phyloP scores from a whole-genome alignment of 768 basidiomycete species.

The Tylopilus cervinicoccineus region DNA sequence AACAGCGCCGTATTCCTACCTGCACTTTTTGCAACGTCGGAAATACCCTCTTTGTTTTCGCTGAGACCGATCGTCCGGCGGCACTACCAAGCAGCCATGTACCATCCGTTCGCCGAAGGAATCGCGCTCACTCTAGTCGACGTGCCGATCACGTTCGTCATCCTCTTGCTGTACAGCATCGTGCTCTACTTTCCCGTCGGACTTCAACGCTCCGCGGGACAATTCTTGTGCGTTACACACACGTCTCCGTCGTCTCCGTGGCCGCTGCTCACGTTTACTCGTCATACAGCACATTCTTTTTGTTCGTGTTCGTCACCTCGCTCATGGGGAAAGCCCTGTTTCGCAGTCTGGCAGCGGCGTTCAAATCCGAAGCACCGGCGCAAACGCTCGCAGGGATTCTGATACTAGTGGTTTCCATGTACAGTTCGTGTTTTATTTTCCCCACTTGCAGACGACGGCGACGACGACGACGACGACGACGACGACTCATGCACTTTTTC shows the following conservation, averaged over 20 bases:
- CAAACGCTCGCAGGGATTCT: slow-evolving; percentile 54
- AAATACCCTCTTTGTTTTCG: slow-evolving; percentile 47
- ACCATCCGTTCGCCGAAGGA: slow-evolving; percentile 46
- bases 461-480: too few species aligned
- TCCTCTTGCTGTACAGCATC: slow-evolving; percentile 33
- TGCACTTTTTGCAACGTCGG: slow-evolving; percentile 56
- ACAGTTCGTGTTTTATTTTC: slow-evolving; percentile 20
- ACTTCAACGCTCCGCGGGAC: slow-evolving; percentile 48
- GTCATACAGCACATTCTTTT: slow-evolving; percentile 46
- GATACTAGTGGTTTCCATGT: slow-evolving; percentile 53
- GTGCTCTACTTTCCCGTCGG: slow-evolving; percentile 60
- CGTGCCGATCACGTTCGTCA: slow-evolving; percentile 39
- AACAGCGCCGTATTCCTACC: slow-evolving; percentile 54
- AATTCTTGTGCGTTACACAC: slow-evolving; percentile 58
- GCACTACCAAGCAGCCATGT: slow-evolving; percentile 45
- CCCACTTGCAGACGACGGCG: too few species aligned
- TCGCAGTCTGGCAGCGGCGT: slow-evolving; percentile 58
- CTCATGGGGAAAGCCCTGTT: slow-evolving; percentile 76
- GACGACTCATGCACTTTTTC: background rate
- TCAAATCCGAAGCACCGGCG: slow-evolving; percentile 56
- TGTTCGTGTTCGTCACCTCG: slow-evolving; percentile 55
- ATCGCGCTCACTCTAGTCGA: slow-evolving; percentile 47
- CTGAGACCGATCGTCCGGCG: slow-evolving; percentile 43
- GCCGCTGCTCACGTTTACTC: slow-evolving; percentile 10
- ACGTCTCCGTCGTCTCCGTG: background rate